phyloP scores from a whole-genome alignment of 2,329 filamentous ascomycete genomes.

The Fusarium staphyleae region DNA sequence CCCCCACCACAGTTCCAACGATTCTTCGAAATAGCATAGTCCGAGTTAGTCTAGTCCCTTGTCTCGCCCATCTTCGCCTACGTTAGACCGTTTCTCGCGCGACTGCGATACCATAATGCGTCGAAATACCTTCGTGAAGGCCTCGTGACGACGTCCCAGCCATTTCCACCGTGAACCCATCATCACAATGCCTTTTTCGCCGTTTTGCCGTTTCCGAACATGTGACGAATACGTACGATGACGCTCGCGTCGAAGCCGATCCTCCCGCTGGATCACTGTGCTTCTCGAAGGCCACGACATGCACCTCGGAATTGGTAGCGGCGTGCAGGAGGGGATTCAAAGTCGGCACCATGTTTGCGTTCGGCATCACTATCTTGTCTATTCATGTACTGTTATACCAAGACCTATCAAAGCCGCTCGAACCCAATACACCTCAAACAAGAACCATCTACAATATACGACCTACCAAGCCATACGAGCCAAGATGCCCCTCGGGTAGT shows the following conservation, averaged over 20 bases:
- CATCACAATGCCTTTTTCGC: conserved; percentile 11
- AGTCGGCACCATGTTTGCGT: background rate
- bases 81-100: conserved; percentile 11
- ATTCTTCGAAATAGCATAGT: conserved; percentile 21
- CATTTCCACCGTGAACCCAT: conserved; percentile 11
- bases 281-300: background rate
- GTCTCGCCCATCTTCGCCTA: conserved; percentile 8
- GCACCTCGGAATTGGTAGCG: background rate
- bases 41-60: conserved; percentile 19
- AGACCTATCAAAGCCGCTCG: background rate
- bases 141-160: conserved; percentile 1
- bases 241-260: conserved; percentile 19
- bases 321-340: background rate
- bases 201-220: conserved; percentile 14
- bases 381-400: background rate
- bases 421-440: background rate
- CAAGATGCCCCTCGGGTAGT: conserved; percentile 16
- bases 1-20: conserved; percentile 14
- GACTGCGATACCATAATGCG: conserved; percentile 8
- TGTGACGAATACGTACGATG: conserved; percentile 19
- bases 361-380: background rate
- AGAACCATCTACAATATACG: background rate
- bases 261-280: background rate
- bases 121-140: conserved; percentile 22
- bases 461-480: conserved; percentile 22